phyloP scores from a whole-genome alignment of 306 rosid genomes.

The Rubus idaeus region DNA sequence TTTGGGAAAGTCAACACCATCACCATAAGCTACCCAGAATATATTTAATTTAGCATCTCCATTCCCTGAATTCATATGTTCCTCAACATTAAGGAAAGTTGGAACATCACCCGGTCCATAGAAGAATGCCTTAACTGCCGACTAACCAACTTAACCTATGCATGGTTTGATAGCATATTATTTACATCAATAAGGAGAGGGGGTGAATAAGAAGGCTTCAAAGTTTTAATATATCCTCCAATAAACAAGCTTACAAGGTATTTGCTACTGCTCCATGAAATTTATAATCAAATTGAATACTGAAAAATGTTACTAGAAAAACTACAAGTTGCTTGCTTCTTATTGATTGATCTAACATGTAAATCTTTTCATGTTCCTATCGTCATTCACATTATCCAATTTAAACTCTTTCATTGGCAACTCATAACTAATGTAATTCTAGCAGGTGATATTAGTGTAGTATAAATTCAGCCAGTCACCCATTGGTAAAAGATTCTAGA shows the following conservation, averaged over 20 bases:
- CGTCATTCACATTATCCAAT: background rate
- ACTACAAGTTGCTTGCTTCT: background rate
- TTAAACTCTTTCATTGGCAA: background rate
- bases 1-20: background rate
- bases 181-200: background rate
- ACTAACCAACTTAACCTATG: slow-evolving; percentile 9
- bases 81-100: background rate
- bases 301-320: background rate
- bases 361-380: background rate
- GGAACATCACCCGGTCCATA: background rate
- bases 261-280: background rate
- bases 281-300: background rate
- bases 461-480: background rate
- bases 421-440: background rate
- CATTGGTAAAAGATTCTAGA: background rate
- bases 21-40: background rate
- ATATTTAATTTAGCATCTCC: background rate
- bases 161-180: background rate
- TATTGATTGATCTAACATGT: background rate
- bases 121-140: background rate
- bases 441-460: background rate
- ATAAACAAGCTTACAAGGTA: background rate
- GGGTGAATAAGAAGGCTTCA: background rate
- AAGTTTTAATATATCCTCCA: background rate
- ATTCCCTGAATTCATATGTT: background rate